Evolutionary conservation across 805 yeast species (phyloP), one percentile per base, ranked within the genome.

Genomic region (Myxozyma kluyveri): DNA sequence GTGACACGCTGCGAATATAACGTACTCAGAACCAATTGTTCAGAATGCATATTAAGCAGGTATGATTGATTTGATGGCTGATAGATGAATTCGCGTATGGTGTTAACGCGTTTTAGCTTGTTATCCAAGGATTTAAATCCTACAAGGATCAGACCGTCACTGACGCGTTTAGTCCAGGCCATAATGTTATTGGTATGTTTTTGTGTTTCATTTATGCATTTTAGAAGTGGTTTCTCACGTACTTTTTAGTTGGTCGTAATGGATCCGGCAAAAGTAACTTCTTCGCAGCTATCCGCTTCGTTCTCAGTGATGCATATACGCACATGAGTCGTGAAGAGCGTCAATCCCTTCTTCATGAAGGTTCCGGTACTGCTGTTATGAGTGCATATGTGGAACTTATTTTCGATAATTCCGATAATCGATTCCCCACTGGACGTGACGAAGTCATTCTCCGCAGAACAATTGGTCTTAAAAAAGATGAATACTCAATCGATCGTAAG

Each of bases 191-290:
- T 14, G 88, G 67, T 46, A 64, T 52, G 55, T 51, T 48, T 67
- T 19, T 36, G 18, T 41, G 12, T 31, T n/a, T 37, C 17, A 14
- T 3, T 19, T 29, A 2, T 18, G 18, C 12, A 37, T 37, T 12
- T 19, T 17, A 22, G 21, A 14, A 29, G 26, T n/a, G 39, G 9
- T 35, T 14, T 6, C 43, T 52, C 38, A 43, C 19, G 14, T 31
- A 19, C 22, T 1, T 6, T n/a, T 26, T 33, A 57, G 72, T 90
- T 29, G 97, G 97, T 1, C 73, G 96, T 45, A 90, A 90, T 69
- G 97, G 97, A n/a, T 86, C 96, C 6, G 99, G 99, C 6, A 91
- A 93, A 67, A 87, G 96, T 37, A 91, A 93, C 68, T 86, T 91
- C 70, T 93, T 91, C 68, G 36, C 18, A 55, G 98, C 99, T 9